These are phyloP conservation scores for Waltergamsia citrina DNA, from an alignment of 2,329 filamentous ascomycete species.

Conservation along the genomic window DNA sequence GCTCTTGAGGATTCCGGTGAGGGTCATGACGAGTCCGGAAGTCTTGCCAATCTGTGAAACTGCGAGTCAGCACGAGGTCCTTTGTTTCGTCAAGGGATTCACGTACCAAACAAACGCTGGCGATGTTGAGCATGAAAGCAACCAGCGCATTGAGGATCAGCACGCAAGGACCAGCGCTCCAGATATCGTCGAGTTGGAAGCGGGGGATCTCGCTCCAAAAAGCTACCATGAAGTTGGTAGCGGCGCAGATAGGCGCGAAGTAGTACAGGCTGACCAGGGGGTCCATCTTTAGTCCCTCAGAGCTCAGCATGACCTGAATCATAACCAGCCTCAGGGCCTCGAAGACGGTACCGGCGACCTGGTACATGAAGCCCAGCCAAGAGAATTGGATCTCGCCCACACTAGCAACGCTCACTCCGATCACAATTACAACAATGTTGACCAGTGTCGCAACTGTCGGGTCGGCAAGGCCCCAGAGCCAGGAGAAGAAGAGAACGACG, in stretches of 20 bases:
- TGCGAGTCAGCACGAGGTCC: neutral
- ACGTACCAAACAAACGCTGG: conserved; percentile 72
- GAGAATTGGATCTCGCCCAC: conserved; percentile 61
- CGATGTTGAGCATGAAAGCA: conserved; percentile 73
- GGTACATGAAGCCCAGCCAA: conserved; percentile 55
- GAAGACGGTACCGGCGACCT: conserved; percentile 67
- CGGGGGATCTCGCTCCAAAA: conserved; percentile 57
- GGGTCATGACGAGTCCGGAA: conserved; percentile 74
- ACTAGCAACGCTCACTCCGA: conserved; percentile 42
- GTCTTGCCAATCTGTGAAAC: conserved; percentile 71
- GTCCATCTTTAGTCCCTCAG: conserved; percentile 75
- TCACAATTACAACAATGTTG: conserved; percentile 42
- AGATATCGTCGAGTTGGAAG: conserved; percentile 58
- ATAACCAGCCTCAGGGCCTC: conserved; percentile 77
- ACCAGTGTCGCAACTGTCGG: conserved; percentile 32
- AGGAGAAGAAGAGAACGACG: conserved; percentile 56
- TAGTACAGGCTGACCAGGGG: conserved; percentile 84
- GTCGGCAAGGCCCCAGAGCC: conserved; percentile 43
- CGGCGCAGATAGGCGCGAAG: conserved; percentile 74
- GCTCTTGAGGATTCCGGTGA: conserved; percentile 81
- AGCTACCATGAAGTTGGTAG: conserved; percentile 68
- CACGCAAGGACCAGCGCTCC: conserved; percentile 53
- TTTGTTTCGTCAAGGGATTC: neutral
- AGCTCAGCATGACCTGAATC: conserved; percentile 74
- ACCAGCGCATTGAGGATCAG: conserved; percentile 67